phyloP scores from a whole-genome alignment of 1,284 basidiomycete genomes.

The Baeospora myosura region DNA sequence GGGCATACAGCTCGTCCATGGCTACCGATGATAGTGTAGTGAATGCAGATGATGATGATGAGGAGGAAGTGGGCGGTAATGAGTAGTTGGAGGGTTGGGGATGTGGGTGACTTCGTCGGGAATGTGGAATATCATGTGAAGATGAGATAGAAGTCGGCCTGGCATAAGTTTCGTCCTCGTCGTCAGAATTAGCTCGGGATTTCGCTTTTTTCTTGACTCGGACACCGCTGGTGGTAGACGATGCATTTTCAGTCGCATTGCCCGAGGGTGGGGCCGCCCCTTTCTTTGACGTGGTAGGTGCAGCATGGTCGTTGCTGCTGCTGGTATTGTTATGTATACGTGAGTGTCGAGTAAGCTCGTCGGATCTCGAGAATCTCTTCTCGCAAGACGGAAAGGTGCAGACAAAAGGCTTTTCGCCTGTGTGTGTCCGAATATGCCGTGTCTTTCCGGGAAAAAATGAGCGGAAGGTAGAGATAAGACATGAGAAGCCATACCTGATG shows the following conservation, averaged over 20 bases:
- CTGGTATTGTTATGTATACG: constrained; percentile 90
- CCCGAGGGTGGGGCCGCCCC: constrained; percentile 22
- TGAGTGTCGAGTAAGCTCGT: constrained; percentile 94
- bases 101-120: constrained; percentile 32
- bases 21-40: constrained; percentile 73
- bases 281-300: constrained; percentile 16
- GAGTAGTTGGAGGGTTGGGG: no score
- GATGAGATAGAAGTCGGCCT: constrained; percentile 53
- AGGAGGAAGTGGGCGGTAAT: no score
- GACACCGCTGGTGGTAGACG: constrained; percentile 17
- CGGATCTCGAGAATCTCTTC: constrained; percentile 94
- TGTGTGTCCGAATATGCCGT: constrained; percentile 95
- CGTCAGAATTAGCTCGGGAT: constrained; percentile 71
- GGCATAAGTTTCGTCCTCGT: constrained; percentile 69
- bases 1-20: constrained; percentile 77
- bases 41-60: no score
- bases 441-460: constrained; percentile 49
- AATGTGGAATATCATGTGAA: constrained; percentile 38
- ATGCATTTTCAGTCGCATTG: constrained; percentile 25
- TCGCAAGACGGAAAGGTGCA: constrained; percentile 95
- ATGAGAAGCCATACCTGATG: constrained; percentile 64
- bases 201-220: constrained; percentile 63
- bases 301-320: constrained; percentile 37
- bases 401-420: constrained; percentile 94
- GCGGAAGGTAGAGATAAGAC: constrained; percentile 16